phyloP scores from a whole-genome alignment of 2,329 filamentous ascomycete species.

The Aspergillus intermedius region DNA sequence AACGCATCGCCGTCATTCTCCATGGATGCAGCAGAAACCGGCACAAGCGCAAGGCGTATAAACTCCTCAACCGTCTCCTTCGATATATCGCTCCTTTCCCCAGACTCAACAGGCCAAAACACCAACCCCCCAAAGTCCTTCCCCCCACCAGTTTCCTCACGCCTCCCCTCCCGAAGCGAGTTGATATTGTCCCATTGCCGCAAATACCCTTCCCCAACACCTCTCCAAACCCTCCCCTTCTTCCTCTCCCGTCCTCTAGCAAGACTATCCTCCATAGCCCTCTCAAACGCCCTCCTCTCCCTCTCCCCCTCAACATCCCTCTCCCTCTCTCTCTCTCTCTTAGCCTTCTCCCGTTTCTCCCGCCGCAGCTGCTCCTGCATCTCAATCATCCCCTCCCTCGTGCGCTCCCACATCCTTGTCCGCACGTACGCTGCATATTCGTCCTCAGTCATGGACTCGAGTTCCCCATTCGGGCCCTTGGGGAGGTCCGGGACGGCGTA shows the following conservation, averaged over 20 bases:
- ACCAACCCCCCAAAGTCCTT: conserved; percentile 39
- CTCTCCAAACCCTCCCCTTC: conserved; percentile 40
- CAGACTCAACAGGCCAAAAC: conserved; percentile 68
- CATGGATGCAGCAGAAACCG: background rate
- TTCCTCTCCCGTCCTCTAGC: conserved; percentile 59
- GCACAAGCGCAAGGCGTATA: conserved; percentile 50
- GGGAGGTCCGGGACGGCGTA: conserved; percentile 53
- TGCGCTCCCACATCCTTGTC: conserved; percentile 91
- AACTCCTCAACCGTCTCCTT: conserved; percentile 62
- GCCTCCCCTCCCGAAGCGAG: conserved; percentile 9
- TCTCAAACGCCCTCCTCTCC: conserved; percentile 43
- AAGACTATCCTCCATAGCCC: conserved; percentile 64
- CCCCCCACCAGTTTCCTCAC: background rate
- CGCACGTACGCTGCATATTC: conserved; percentile 85
- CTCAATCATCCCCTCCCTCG: conserved; percentile 73
- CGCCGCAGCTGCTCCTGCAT: conserved; percentile 60
- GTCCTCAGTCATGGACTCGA: conserved; percentile 86
- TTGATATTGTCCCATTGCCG: conserved; percentile 55
- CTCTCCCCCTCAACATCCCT: conserved; percentile 40
- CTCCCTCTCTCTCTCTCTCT: conserved; percentile 58
- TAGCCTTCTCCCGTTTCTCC: conserved; percentile 39
- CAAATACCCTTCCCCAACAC: conserved; percentile 60
- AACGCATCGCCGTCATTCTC: conserved; percentile 28
- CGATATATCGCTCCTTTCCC: conserved; percentile 51
- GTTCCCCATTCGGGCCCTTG: conserved; percentile 47